phyloP scores from a whole-genome alignment of 306 rosid species.

The Inga laurina region DNA sequence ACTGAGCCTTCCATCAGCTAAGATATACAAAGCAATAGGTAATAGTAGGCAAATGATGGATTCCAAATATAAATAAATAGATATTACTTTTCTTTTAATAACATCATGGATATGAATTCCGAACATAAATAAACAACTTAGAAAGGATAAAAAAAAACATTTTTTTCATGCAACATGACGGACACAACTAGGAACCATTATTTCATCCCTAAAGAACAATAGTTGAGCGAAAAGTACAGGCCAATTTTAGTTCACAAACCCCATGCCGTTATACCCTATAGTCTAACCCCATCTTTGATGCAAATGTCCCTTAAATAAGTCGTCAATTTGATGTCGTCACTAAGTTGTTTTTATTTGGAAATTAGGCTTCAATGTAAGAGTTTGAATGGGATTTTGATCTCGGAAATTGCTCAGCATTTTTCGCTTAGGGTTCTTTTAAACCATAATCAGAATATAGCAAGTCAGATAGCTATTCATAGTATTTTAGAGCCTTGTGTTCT shows the following conservation, averaged over 20 bases:
- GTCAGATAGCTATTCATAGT: background rate
- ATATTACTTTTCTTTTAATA: background rate
- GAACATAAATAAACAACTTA: background rate
- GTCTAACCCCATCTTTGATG: background rate
- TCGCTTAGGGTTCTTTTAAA: background rate
- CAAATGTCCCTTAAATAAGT: background rate
- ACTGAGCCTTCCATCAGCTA: background rate
- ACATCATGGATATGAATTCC: background rate
- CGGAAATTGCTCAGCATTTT: background rate
- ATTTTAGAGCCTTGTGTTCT: background rate
- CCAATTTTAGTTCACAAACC: background rate
- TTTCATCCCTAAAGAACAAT: background rate
- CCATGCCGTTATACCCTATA: background rate
- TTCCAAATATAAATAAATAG: background rate
- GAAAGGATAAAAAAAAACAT: background rate
- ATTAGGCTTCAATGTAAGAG: background rate
- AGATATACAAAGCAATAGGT: background rate
- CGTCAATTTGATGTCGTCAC: background rate
- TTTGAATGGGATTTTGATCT: background rate
- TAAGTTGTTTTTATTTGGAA: background rate
- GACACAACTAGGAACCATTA: background rate
- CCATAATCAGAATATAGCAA: background rate
- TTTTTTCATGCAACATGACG: background rate
- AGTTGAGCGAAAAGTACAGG: background rate
- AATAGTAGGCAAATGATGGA: background rate